A percentile compares a stretch with the other conserved stretches of the same genome.
Conservation (phyloP, 1,139 yeast species). For the Suhomyces atakaporum region DNA sequence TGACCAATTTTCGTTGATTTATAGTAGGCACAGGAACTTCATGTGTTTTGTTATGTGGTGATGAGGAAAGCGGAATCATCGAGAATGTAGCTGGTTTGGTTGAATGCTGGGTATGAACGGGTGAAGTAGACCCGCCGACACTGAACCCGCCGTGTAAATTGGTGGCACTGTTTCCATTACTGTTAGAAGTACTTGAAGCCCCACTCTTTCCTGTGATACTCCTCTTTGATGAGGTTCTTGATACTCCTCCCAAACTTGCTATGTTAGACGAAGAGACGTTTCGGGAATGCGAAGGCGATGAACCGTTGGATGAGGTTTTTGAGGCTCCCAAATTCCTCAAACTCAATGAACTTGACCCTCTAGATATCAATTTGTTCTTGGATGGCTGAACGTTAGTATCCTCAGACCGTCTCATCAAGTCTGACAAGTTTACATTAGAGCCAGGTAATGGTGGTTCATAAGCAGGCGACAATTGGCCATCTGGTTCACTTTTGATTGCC, state of each 20-base stretch:
- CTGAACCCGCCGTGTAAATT: no score
- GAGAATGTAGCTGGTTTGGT: conserved; percentile 11
- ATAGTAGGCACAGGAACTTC: conserved; percentile 11
- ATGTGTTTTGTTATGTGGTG: conserved; percentile 12
- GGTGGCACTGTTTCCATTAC: conserved; percentile 8
- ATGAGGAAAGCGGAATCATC: conserved; percentile 13
- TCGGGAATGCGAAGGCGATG: conserved; percentile 35
- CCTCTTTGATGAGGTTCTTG: conserved; percentile 17
- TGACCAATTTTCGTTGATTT: conserved; percentile 9
- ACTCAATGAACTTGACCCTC: conserved; percentile 26
- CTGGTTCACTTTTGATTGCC: conserved; percentile 59
- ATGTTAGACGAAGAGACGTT: conserved; percentile 31
- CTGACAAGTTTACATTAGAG: conserved; percentile 35
- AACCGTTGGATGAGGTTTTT: conserved; percentile 21
- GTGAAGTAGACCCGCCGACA: no score
- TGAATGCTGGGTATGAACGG: conserved; percentile 2
- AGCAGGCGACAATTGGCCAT: conserved; percentile 60
- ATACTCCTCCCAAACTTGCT: conserved; percentile 13
- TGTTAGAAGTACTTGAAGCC: conserved; percentile 1
- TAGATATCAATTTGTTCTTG: conserved; percentile 16
- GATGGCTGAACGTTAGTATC: conserved; percentile 13
- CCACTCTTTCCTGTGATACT: conserved; percentile 7
- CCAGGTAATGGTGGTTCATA: conserved; percentile 60
- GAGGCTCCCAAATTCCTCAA: conserved; percentile 19
- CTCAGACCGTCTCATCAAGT: conserved; percentile 27